Conservation (phyloP, 768 basidiomycete genomes). For the Lactifluus rugatus region DNA sequence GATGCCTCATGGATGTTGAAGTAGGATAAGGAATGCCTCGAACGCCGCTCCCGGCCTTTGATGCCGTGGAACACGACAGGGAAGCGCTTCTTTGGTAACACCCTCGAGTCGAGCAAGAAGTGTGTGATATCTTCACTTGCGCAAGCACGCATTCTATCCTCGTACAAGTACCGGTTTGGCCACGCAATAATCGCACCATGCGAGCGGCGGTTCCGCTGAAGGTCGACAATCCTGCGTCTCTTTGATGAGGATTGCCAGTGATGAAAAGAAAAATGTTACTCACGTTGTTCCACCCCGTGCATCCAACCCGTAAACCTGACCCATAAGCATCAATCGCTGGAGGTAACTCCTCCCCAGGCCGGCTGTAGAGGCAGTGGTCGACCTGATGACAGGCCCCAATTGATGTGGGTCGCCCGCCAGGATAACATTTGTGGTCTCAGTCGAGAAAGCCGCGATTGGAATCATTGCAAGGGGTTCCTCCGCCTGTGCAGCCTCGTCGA, state of each 20-base stretch:
- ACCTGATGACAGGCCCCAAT: slow-evolving; percentile 30
- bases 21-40: slow-evolving; percentile 30
- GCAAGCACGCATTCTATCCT: slow-evolving; percentile 25
- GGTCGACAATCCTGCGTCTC: slow-evolving; percentile 19
- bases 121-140: slow-evolving; percentile 24
- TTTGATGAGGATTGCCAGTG: neutral
- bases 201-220: slow-evolving; percentile 16
- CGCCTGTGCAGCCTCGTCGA: slow-evolving; percentile 59
- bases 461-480: slow-evolving; percentile 50
- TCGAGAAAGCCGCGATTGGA: slow-evolving; percentile 27
- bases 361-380: slow-evolving; percentile 22
- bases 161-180: slow-evolving; percentile 41
- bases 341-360: slow-evolving; percentile 30
- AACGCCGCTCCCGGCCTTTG: slow-evolving; percentile 28
- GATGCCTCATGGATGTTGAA: slow-evolving; percentile 33
- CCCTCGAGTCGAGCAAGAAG: slow-evolving; percentile 22
- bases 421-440: slow-evolving; percentile 29
- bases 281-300: slow-evolving; percentile 26
- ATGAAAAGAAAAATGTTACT: slow-evolving; percentile 3
- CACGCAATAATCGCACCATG: slow-evolving; percentile 39
- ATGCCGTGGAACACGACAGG: slow-evolving; percentile 30
- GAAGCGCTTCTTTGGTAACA: slow-evolving; percentile 24
- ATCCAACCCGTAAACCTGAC: slow-evolving; percentile 24
- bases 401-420: slow-evolving; percentile 32
- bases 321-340: slow-evolving; percentile 28